These are phyloP conservation scores for Elongisporangium anandrum DNA, from an alignment of 352 stramenopile species.

Conservation along the genomic window DNA sequence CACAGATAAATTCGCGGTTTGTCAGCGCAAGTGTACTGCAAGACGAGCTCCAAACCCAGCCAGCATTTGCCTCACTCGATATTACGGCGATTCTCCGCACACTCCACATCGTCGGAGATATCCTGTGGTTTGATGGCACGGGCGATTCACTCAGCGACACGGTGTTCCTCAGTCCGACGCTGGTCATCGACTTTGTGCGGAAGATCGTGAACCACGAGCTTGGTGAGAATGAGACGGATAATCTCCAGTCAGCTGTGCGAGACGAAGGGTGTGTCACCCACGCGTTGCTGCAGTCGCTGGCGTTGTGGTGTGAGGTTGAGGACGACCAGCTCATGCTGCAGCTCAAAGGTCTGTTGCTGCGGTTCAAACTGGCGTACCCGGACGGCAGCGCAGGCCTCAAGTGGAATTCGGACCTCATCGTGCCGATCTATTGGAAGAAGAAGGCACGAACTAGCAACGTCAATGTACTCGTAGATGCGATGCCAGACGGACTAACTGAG, in stretches of 20 bases:
- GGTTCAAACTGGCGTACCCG: conserved; percentile 17
- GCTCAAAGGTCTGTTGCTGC: conserved; percentile 23
- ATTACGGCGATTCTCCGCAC: background rate
- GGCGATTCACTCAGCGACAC: background rate
- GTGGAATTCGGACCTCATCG: conserved; percentile 12
- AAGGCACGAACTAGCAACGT: conserved; percentile 2
- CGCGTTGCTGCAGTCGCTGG: background rate
- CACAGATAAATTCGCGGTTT: background rate
- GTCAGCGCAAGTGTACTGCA: background rate
- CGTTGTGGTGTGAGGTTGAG: conserved; percentile 10
- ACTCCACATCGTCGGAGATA: background rate
- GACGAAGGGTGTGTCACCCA: background rate
- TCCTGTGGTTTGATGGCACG: background rate
- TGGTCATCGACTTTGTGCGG: background rate
- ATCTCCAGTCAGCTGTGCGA: background rate
- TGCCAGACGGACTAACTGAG: conserved; percentile 1
- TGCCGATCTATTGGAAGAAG: background rate
- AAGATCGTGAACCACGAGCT: background rate
- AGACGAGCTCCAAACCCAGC: background rate
- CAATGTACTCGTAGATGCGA: background rate
- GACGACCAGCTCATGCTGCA: conserved; percentile 13
- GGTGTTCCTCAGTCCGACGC: background rate
- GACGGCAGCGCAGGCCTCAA: conserved; percentile 9
- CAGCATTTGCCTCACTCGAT: background rate
- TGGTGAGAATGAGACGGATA: background rate